These are phyloP conservation scores for Cladorrhinum sp. DNA, from an alignment of 2,329 filamentous ascomycete species.

Conservation along the genomic window DNA sequence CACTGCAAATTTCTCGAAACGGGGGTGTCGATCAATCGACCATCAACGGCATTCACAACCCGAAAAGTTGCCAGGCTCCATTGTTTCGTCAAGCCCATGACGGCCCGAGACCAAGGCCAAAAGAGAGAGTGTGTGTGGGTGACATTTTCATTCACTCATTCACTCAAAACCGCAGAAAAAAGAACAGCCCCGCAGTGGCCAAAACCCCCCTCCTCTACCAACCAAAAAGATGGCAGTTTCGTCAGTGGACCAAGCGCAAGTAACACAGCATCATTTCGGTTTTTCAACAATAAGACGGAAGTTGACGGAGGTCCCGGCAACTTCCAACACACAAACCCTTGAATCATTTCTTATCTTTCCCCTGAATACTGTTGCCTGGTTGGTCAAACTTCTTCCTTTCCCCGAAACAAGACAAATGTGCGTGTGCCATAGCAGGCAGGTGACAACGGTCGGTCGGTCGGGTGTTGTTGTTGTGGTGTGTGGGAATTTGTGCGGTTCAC, in stretches of 20 bases:
- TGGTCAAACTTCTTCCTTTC: background rate
- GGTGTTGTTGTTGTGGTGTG: background rate
- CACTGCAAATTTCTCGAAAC: no score
- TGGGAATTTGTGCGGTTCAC: background rate
- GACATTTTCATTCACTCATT: background rate
- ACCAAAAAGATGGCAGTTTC: background rate
- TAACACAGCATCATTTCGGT: background rate
- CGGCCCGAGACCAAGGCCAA: background rate
- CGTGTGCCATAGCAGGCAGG: constrained; percentile 2
- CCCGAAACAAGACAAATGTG: background rate
- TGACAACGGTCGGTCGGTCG: background rate
- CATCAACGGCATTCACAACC: background rate
- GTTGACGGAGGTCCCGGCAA: no score
- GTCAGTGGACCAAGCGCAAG: background rate
- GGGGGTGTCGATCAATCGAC: background rate
- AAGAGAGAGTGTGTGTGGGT: background rate
- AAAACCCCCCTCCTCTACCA: background rate
- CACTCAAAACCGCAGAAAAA: background rate
- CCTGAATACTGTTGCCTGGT: background rate
- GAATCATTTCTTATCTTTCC: no score
- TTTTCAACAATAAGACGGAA: background rate
- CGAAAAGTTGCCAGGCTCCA: no score
- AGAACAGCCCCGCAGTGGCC: constrained; percentile 7
- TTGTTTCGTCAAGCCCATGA: background rate
- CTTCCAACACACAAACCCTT: no score